Evolutionary conservation across 2,329 filamentous ascomycete genomes (phyloP), one percentile per base, ranked within the genome.

Genomic region (Fonsecaea pugnacius): DNA sequence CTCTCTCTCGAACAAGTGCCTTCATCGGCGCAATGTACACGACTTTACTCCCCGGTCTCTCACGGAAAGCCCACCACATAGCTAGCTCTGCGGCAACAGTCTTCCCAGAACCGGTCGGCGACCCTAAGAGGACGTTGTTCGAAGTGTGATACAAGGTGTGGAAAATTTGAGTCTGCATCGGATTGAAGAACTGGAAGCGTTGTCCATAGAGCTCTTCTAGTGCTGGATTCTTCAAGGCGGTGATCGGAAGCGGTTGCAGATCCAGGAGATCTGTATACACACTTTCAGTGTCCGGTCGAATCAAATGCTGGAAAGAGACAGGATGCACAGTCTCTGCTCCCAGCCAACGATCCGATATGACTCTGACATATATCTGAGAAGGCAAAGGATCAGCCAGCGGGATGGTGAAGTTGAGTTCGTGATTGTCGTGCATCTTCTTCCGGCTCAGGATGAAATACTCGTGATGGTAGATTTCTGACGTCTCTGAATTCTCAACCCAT

Each of bases 21-120:
- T 99, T 99, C 96, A 99, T 99, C 0, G 96, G 96, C 1, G 95
- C 95, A 74, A 99, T 98, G 76, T 99, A 99, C 12, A 99, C 95
- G 1, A 99, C 93, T 79, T 99, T 99, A 3, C 92, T 96, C 3
- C 93, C 92, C 1, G 95, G 95, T 57, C 90, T 89, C 75, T 97
- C 93, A 14, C 93, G 88, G 79, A 99, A 98, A 2, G 95, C 94
- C 92, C 93, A 97, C 96, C 96, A 99, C 94, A 99, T 98, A 30
- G 96, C 93, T 66, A 99, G 80, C 75, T 99, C 95, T 55, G 91
- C 92, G 18, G 96, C 95, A 46, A 99, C 91, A 0, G 96, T 99
- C 82, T 99, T 99, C 64, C 95, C 95, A 82, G 92, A 96, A 63
- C 95, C 95, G 0, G 96, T 99, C 0, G 95, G 96, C 2, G 95